A percentile compares a stretch with the other conserved stretches of the same genome.
These are phyloP conservation scores for Sarocladiaceae sp. DNA, from an alignment of 2,329 filamentous ascomycete genomes.

Conservation along the genomic window DNA sequence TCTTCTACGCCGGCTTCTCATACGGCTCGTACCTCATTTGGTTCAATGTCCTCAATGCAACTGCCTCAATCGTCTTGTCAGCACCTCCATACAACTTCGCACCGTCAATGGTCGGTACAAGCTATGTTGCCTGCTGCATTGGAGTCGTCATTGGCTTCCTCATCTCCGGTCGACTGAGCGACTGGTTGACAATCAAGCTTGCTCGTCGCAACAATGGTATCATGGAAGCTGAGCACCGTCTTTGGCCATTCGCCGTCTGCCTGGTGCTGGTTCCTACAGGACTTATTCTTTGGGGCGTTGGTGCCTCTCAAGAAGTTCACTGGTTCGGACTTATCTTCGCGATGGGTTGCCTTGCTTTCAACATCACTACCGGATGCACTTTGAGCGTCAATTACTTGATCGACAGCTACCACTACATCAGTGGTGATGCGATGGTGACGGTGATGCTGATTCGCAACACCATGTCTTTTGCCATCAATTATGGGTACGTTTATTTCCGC, in stretches of 20 bases:
- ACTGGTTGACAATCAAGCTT: slow-evolving; percentile 32
- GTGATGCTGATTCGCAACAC: slow-evolving; percentile 35
- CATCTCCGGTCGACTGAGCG: slow-evolving; percentile 31
- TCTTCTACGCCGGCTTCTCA: slow-evolving; percentile 38
- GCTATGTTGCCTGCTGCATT: slow-evolving; percentile 7
- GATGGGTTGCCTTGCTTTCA: slow-evolving; percentile 31
- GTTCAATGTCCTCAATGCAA: slow-evolving; percentile 41
- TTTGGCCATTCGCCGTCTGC: slow-evolving; percentile 32
- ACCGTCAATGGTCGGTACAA: slow-evolving; percentile 2
- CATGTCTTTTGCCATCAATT: slow-evolving; percentile 30
- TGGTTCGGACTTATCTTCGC: slow-evolving; percentile 39
- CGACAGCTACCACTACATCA: slow-evolving; percentile 36
- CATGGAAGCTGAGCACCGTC: slow-evolving; percentile 35
- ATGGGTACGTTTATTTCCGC: slow-evolving; percentile 19
- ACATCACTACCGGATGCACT: slow-evolving; percentile 30
- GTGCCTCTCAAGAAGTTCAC: slow-evolving; percentile 32
- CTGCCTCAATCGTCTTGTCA: slow-evolving; percentile 28
- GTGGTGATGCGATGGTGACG: slow-evolving; percentile 33
- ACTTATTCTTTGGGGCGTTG: slow-evolving; percentile 30
- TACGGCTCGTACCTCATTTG: slow-evolving; percentile 38
- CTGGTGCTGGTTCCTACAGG: slow-evolving; percentile 17
- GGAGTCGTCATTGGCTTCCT: slow-evolving; percentile 24
- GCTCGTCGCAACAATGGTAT: slow-evolving; percentile 37
- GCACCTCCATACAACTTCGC: slow-evolving; percentile 24
- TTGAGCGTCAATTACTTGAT: slow-evolving; percentile 36